phyloP scores from a whole-genome alignment of 2,329 filamentous ascomycete genomes.

The Pseudocercospora vitis region DNA sequence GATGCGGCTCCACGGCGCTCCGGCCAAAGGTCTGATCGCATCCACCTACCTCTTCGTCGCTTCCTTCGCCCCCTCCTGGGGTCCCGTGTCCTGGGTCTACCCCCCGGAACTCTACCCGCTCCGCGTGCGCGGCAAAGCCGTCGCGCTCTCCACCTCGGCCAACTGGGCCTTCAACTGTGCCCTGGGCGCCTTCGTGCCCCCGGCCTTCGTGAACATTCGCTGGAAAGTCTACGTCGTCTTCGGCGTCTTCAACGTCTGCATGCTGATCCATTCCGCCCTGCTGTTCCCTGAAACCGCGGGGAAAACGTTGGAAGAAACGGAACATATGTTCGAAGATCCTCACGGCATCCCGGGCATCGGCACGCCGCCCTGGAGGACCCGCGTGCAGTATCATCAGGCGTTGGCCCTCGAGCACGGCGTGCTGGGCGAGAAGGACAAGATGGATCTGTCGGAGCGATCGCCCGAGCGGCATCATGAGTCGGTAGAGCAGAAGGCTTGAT shows the following conservation, averaged over 20 bases:
- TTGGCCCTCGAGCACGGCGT: constrained; percentile 12
- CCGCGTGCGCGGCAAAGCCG: constrained; percentile 63
- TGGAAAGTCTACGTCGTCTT: constrained; percentile 71
- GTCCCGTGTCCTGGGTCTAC: constrained; percentile 54
- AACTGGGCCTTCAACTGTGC: constrained; percentile 64
- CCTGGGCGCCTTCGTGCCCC: constrained; percentile 57
- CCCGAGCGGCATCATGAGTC: constrained; percentile 1
- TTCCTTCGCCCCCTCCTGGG: constrained; percentile 65
- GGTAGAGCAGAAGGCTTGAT: constrained; percentile 3
- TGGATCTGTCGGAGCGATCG: neutral
- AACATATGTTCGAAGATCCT: constrained; percentile 62
- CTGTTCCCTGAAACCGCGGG: constrained; percentile 68
- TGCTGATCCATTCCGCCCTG: constrained; percentile 64
- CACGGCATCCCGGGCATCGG: constrained; percentile 48
- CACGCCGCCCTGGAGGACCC: constrained; percentile 38
- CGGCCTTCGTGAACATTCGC: constrained; percentile 58
- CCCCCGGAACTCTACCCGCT: constrained; percentile 62
- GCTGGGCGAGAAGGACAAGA: constrained; percentile 9
- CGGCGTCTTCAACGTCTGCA: constrained; percentile 67
- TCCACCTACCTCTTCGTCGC: constrained; percentile 73
- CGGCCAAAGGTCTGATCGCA: constrained; percentile 58
- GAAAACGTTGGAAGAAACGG: constrained; percentile 74
- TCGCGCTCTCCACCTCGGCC: constrained; percentile 59
- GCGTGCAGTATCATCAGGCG: constrained; percentile 1
- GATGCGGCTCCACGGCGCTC: constrained; percentile 41